Evolutionary conservation across 169 alveolate species (phyloP).

Genomic region (Eimeria tenella): DNA sequence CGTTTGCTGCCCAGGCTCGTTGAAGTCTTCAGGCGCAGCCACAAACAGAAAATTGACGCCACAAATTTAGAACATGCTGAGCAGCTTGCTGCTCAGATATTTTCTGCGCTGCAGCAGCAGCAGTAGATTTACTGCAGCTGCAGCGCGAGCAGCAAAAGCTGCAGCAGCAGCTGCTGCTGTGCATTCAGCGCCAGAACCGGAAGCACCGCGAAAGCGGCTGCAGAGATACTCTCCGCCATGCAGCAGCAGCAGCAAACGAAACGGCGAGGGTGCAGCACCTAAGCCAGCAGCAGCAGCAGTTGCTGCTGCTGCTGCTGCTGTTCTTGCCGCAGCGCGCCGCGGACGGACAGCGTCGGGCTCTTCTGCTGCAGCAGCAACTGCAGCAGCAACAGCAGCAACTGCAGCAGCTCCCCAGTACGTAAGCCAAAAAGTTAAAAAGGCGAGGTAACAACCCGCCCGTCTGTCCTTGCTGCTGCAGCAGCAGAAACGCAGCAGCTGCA

Average conservation of each 20-base stretch:
- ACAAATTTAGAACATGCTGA: slow-evolving; percentile 45
- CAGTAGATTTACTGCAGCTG: neutral
- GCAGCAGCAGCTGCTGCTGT: slow-evolving; percentile 6
- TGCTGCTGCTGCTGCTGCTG: neutral
- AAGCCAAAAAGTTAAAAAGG: neutral
- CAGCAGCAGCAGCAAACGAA: neutral
- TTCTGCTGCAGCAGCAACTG: no score
- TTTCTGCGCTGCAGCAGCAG: slow-evolving; percentile 38
- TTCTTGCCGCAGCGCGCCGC: no score
- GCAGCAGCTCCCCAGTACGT: neutral
- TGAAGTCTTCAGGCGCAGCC: slow-evolving; percentile 20
- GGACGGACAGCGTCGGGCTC: no score
- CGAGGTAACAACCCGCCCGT: neutral
- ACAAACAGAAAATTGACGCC: slow-evolving; percentile 27
- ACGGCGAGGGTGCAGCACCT: neutral
- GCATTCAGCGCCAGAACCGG: neutral
- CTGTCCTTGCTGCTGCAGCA: neutral
- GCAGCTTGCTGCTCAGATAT: slow-evolving; percentile 23
- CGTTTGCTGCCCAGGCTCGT: slow-evolving; percentile 40
- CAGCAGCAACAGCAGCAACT: no score
- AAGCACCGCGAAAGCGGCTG: neutral
- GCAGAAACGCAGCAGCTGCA: neutral
- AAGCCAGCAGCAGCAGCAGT: slow-evolving; percentile 19
- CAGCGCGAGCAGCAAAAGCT: neutral
- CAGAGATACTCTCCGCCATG: neutral